phyloP scores from a whole-genome alignment of 2,329 filamentous ascomycete genomes.

The Colletotrichum sp. region DNA sequence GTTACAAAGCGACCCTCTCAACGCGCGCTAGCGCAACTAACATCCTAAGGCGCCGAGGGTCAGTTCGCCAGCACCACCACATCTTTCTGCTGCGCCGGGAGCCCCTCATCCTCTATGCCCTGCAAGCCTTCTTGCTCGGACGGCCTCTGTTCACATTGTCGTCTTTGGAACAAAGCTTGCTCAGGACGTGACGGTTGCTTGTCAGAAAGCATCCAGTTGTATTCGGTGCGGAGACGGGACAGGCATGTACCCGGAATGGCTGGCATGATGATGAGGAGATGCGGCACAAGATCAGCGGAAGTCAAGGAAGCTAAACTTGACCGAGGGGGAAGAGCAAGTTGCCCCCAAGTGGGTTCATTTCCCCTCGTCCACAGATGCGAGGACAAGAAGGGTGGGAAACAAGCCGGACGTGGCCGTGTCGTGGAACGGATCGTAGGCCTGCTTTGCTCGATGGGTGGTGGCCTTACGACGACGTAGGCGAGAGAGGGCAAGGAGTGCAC shows the following conservation, averaged over 20 bases:
- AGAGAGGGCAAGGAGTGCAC: neutral
- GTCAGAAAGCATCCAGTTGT: neutral
- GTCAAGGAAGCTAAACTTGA: neutral
- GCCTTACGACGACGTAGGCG: neutral
- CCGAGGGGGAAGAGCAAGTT: neutral
- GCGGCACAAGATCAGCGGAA: slow-evolving; percentile 11
- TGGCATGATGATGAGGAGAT: slow-evolving; percentile 17
- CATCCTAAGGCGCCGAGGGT: neutral
- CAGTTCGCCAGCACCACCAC: neutral
- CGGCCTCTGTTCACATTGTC: neutral
- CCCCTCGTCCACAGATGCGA: neutral
- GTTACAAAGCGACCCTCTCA: neutral
- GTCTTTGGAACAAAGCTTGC: neutral
- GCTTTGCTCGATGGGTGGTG: neutral
- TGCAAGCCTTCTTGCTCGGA: neutral
- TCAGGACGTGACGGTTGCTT: neutral
- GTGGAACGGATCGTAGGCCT: neutral
- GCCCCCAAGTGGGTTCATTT: neutral
- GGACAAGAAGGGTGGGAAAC: slow-evolving; percentile 1
- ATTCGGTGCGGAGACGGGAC: slow-evolving; percentile 7
- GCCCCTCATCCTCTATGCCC: neutral
- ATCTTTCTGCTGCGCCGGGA: neutral
- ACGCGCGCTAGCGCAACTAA: neutral
- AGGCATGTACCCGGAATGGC: slow-evolving; percentile 1
- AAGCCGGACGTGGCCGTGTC: neutral